A percentile compares a stretch with the other conserved stretches of the same genome.
Conservation (phyloP, 805 yeast species). For the Kodamaea neixiangensis region DNA sequence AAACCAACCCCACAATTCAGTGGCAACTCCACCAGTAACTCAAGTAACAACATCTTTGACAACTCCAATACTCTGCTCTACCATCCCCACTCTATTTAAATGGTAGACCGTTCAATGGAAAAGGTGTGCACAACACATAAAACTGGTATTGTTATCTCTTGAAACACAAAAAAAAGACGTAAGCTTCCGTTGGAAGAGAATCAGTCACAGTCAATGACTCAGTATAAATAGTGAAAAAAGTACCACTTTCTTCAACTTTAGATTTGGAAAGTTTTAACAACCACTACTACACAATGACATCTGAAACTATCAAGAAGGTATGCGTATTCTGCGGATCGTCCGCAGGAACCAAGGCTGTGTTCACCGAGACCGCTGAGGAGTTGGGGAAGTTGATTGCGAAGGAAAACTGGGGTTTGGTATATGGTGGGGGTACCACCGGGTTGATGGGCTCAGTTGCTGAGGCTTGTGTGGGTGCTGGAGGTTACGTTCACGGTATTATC, state of each 20-base stretch:
- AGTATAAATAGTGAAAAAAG: conserved; percentile 1
- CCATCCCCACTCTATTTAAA: no score
- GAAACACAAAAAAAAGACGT: background rate
- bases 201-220: background rate
- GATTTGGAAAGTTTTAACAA: background rate
- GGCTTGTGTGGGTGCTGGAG: conserved; percentile 56
- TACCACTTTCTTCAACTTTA: background rate
- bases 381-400: conserved; percentile 62
- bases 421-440: conserved; percentile 90
- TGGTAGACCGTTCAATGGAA: background rate
- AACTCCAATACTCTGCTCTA: no score
- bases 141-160: background rate
- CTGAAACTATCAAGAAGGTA: conserved; percentile 44
- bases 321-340: conserved; percentile 91
- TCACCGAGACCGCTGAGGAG: conserved; percentile 53
- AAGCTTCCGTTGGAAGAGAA: background rate
- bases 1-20: no score
- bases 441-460: conserved; percentile 78
- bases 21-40: no score
- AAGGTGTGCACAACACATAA: background rate
- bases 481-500: conserved; percentile 80
- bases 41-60: no score
- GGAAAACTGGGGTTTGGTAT: conserved; percentile 71
- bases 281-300: conserved; percentile 8
- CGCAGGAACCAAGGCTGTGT: conserved; percentile 57